phyloP scores from a whole-genome alignment of 1,284 basidiomycete genomes.

The Lentinus polychrous region DNA sequence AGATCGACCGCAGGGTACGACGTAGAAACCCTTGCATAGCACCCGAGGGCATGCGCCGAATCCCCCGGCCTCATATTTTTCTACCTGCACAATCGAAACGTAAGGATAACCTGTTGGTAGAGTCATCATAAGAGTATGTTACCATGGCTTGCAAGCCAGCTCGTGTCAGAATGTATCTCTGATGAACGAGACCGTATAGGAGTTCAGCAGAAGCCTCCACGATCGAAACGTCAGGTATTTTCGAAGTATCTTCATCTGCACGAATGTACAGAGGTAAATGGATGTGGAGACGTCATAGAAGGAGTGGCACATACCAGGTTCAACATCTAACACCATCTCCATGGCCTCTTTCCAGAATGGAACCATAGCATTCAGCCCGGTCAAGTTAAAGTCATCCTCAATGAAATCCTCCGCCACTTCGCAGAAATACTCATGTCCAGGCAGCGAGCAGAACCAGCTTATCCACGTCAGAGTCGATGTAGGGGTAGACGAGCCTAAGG shows the following conservation, averaged over 20 bases:
- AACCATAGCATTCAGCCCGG: constrained; percentile 91
- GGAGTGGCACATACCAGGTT: constrained; percentile 70
- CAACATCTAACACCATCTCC: constrained; percentile 99
- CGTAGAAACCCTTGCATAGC: constrained; percentile 84
- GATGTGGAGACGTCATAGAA: constrained; percentile 2
- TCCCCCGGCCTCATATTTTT: constrained; percentile 90
- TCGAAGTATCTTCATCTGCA: constrained; percentile 86
- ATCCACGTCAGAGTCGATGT: constrained; percentile 93
- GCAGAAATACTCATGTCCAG: constrained; percentile 99
- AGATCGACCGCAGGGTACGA: constrained; percentile 93
- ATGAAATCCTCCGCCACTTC: constrained; percentile 98
- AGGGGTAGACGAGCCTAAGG: constrained; percentile 74
- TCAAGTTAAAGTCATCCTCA: constrained; percentile 99
- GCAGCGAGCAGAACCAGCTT: constrained; percentile 97
- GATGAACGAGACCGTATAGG: constrained; percentile 95
- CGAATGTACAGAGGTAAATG: constrained; percentile 1
- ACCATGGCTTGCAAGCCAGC: constrained; percentile 96
- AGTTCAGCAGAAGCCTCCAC: constrained; percentile 98
- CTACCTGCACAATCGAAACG: constrained; percentile 52
- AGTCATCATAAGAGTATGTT: constrained; percentile 20
- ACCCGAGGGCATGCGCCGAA: constrained; percentile 97
- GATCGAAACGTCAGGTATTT: constrained; percentile 93
- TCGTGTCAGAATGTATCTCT: constrained; percentile 93
- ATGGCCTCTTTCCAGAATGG: constrained; percentile 99
- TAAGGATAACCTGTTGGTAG: constrained; percentile 14